Evolutionary conservation across 495 filamentous ascomycete species (phyloP).

Genomic region (Sporormia fimetaria): DNA sequence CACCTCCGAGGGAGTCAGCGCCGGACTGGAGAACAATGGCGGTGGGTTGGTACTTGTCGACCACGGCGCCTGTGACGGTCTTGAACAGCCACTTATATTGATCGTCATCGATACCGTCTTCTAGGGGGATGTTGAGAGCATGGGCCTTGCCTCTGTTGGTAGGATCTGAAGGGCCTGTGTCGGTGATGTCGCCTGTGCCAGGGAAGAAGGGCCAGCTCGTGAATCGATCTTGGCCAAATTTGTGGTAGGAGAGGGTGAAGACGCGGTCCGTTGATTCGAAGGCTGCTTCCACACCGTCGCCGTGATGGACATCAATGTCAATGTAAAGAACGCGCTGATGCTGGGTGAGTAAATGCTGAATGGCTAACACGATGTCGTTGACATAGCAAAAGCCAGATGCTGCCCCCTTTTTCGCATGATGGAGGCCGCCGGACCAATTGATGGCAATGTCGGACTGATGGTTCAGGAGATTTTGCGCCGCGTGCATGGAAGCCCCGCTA

Average conservation of each 20-base stretch:
- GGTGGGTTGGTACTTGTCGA: conserved; percentile 64
- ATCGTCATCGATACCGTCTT: conserved; percentile 82
- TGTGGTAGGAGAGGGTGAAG: conserved; percentile 93
- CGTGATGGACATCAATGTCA: conserved; percentile 97
- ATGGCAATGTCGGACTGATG: conserved; percentile 88
- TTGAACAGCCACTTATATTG: conserved; percentile 80
- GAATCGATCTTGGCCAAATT: conserved; percentile 68
- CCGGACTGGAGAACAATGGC: conserved; percentile 95
- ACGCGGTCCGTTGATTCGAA: conserved; percentile 96
- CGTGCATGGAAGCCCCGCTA: conserved; percentile 78
- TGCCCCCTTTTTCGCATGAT: conserved; percentile 91
- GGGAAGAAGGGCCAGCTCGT: conserved; percentile 52
- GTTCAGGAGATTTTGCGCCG: conserved; percentile 76
- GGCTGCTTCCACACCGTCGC: conserved; percentile 92
- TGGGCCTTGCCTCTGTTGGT: conserved; percentile 53
- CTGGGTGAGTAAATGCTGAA: conserved; percentile 76
- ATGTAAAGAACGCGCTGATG: conserved; percentile 92
- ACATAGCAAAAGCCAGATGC: conserved; percentile 96
- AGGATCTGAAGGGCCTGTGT: conserved; percentile 48
- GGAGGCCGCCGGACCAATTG: conserved; percentile 98
- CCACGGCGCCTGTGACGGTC: conserved; percentile 61
- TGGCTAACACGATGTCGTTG: conserved; percentile 95
- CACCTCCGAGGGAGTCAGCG: conserved; percentile 87
- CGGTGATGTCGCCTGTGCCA: conserved; percentile 49
- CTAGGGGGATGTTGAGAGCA: conserved; percentile 54